Conservation (phyloP, 805 yeast genomes). For the Kluyveromyces lactis region DNA sequence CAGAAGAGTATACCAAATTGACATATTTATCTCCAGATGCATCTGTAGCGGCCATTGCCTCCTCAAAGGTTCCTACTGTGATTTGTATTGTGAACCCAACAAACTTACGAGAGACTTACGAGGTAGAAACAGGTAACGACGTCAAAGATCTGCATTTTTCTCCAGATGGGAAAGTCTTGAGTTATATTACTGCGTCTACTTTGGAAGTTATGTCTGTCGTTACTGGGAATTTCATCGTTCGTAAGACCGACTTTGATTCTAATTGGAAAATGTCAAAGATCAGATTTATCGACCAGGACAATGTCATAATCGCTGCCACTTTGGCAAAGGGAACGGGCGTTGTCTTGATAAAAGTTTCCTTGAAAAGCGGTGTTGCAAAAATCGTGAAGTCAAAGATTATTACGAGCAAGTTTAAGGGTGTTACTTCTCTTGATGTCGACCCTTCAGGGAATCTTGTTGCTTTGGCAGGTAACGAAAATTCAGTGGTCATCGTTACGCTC, state of each 20-base stretch:
- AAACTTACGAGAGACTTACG: conserved; percentile 44
- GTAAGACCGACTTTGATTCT: conserved; percentile 30
- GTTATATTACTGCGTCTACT: conserved; percentile 49
- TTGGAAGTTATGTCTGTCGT: conserved; percentile 38
- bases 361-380: conserved; percentile 19
- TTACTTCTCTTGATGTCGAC: conserved; percentile 44
- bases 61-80: conserved; percentile 56
- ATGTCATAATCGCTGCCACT: conserved; percentile 38
- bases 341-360: conserved; percentile 20
- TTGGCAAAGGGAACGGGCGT: conserved; percentile 35
- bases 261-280: conserved; percentile 28
- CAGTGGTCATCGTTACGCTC: conserved; percentile 49
- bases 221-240: conserved; percentile 32
- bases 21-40: conserved; percentile 51
- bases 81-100: conserved; percentile 54
- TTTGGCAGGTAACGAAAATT: conserved; percentile 47
- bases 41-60: conserved; percentile 57
- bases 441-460: conserved; percentile 30
- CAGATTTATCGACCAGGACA: conserved; percentile 28
- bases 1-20: conserved; percentile 51
- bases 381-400: conserved; percentile 18
- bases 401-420: conserved; percentile 38
- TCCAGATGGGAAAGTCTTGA: conserved; percentile 56
- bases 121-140: conserved; percentile 45
- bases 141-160: conserved; percentile 61